Evolutionary conservation across 371 early-diverging fungal genomes (phyloP), one percentile per base, ranked within the genome.

Genomic region (Funneliformis caledonium): DNA sequence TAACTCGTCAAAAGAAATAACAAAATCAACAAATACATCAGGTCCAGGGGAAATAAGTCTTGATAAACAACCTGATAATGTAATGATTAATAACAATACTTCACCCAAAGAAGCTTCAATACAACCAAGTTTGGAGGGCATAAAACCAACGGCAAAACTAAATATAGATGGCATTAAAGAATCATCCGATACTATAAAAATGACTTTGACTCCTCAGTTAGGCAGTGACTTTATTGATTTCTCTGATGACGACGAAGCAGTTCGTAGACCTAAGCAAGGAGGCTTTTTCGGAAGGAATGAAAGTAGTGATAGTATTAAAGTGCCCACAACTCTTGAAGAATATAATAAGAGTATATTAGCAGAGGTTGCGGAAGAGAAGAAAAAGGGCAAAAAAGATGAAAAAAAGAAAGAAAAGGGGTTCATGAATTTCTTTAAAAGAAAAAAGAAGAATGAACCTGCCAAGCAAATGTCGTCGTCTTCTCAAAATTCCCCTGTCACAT

Each of bases 211-310:
- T 31, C 80, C 80, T 33, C 16, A 72, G 12, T 52, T 80, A 68
- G 69, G 80, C 33, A 80, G 80, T 62, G 77, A 77, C n/a, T 77
- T 64, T 45, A 77, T 77, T 26, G 80, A 80, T 52, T 80, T 80
- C 31, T 45, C 68, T 59, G 80, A 80, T 60, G 64, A 62, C 3
- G 61, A 61, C 1, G 80, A 80, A 45, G 70, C n/a, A 2, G 16
- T 31, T 4, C 31, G 56, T 19, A 56, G 1, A 7, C 4, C 43
- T 12, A 79, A 68, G 50, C 33, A 19, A 42, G 64, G 52, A 45
- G 50, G 45, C 19, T 67, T 67, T 42, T 68, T 68, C 31, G 50
- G 47, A 2, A 19, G 31, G 5, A 33, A 5, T n/a, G 43, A 52
- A 48, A 64, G 22, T 3, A 19, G 16, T 47, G 42, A 43, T 19